Evolutionary conservation across 169 alveolate genomes (phyloP).

Genomic region (Ichthyophthirius multifiliis): DNA sequence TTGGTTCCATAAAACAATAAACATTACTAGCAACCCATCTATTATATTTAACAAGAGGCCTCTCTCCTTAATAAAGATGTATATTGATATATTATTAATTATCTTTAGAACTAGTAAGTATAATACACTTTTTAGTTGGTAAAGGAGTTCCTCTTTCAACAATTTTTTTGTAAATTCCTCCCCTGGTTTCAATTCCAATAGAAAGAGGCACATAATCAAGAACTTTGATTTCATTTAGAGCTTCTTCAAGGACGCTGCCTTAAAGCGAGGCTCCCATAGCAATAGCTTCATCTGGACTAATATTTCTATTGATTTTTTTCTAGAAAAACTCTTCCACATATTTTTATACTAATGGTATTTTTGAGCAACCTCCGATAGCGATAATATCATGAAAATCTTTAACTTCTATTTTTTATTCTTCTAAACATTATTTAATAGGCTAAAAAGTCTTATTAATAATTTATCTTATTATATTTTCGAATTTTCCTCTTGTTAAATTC

Average conservation of each 20-base stretch:
- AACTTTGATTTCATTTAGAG: conserved; percentile 84
- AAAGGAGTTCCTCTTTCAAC: conserved; percentile 92
- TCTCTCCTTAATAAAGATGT: conserved; percentile 94
- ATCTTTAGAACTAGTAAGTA: conserved; percentile 93
- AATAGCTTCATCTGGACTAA: conserved; percentile 66
- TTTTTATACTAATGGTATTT: conserved; percentile 62
- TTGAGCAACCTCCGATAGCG: conserved; percentile 70
- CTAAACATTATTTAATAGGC: conserved; percentile 46
- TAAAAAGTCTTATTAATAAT: conserved; percentile 51
- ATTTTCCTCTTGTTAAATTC: conserved; percentile 56
- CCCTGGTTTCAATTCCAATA: conserved; percentile 94
- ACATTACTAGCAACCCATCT: conserved; percentile 60
- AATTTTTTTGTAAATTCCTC: conserved; percentile 94
- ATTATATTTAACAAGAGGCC: conserved; percentile 95
- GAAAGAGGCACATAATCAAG: conserved; percentile 94
- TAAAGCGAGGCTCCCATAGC: conserved; percentile 70
- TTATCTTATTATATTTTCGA: conserved; percentile 61
- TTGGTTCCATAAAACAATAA: conserved; percentile 56
- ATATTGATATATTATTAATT: conserved; percentile 92
- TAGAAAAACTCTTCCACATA: conserved; percentile 51
- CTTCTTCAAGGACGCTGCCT: conserved; percentile 73
- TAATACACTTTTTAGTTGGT: conserved; percentile 93
- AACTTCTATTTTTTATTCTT: conserved; percentile 5
- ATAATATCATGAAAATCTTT: conserved; percentile 55
- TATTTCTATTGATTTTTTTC: conserved; percentile 44